Evolutionary conservation across 345 rosid genomes (phyloP).

Genomic region (Anacardium occidentale): DNA sequence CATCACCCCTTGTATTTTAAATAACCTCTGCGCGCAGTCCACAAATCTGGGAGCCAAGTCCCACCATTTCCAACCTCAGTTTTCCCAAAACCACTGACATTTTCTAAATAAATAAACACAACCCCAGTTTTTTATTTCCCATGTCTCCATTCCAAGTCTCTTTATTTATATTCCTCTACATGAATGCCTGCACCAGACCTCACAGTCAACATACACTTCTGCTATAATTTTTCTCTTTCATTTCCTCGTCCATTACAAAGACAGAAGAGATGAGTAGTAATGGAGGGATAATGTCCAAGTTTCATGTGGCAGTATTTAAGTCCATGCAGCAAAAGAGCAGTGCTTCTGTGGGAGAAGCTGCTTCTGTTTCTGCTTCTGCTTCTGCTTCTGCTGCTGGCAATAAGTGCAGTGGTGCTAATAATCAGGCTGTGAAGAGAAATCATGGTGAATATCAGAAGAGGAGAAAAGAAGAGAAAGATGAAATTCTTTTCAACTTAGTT

Average conservation of each 20-base stretch:
- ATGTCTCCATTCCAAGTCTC: no score
- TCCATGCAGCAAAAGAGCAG: constrained; percentile 9
- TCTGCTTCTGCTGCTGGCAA: neutral
- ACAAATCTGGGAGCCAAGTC: constrained; percentile 19
- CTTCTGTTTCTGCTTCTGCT: neutral
- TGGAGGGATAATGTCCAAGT: constrained; percentile 7
- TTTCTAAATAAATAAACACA: constrained; percentile 6
- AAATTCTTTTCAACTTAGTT: constrained; percentile 30
- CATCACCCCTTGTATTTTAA: constrained; percentile 13
- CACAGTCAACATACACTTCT: neutral
- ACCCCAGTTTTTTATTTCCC: neutral
- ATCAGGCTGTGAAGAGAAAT: neutral
- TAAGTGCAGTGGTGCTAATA: neutral
- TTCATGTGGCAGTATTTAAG: constrained; percentile 18
- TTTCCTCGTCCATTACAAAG: neutral
- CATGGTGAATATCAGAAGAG: constrained; percentile 3
- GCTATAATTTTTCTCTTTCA: neutral
- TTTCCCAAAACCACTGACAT: constrained; percentile 13
- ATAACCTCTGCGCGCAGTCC: neutral
- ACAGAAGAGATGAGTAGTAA: constrained; percentile 17
- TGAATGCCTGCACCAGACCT: neutral
- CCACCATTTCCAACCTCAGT: neutral
- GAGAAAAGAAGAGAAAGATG: constrained; percentile 25
- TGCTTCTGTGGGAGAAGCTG: neutral
- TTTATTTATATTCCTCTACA: no score